Percentiles rank a stretch among this genome's conserved stretches.
Evolutionary conservation across 129 eudicot species (phyloP).

Genomic region (Lactuca sativa): DNA sequence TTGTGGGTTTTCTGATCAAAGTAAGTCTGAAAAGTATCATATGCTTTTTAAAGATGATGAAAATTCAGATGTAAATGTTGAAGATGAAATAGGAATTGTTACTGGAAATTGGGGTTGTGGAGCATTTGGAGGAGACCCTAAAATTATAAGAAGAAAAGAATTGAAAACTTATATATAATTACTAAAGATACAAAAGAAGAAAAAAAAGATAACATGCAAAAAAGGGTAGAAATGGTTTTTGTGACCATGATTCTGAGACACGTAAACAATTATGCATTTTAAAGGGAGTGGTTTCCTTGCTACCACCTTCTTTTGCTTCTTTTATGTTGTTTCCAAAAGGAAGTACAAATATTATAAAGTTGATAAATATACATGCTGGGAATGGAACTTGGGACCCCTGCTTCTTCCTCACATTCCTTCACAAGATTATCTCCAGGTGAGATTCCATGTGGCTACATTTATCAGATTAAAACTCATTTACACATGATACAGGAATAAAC

Average conservation of each 20-base stretch:
- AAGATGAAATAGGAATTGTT: conserved; percentile 61
- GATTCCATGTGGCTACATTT: conserved; percentile 79
- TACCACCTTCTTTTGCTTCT: too few relatives aligned
- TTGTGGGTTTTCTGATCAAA: conserved; percentile 69
- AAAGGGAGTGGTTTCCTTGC: too few relatives aligned
- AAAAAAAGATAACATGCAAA: too few relatives aligned
- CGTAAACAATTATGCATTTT: too few relatives aligned
- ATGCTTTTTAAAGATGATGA: conserved; percentile 28
- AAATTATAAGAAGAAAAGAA: too few relatives aligned
- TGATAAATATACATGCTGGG: conserved; percentile 59
- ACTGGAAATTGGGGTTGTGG: conserved; percentile 99
- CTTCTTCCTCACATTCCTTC: conserved; percentile 96
- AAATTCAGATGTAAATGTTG: conserved; percentile 20
- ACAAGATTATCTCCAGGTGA: conserved; percentile 77
- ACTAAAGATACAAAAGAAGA: too few relatives aligned
- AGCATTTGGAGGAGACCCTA: conserved; percentile 96
- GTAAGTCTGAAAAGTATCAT: conserved; percentile 40
- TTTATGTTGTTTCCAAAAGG: too few relatives aligned
- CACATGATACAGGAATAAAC: neutral
- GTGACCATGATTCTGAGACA: too few relatives aligned
- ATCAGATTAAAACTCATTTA: neutral
- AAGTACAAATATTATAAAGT: too few relatives aligned
- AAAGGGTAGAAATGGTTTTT: too few relatives aligned
- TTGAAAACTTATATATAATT: too few relatives aligned
- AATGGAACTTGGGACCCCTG: conserved; percentile 72